Conservation (phyloP, 768 basidiomycete genomes). For the Termitomyces sp. region DNA sequence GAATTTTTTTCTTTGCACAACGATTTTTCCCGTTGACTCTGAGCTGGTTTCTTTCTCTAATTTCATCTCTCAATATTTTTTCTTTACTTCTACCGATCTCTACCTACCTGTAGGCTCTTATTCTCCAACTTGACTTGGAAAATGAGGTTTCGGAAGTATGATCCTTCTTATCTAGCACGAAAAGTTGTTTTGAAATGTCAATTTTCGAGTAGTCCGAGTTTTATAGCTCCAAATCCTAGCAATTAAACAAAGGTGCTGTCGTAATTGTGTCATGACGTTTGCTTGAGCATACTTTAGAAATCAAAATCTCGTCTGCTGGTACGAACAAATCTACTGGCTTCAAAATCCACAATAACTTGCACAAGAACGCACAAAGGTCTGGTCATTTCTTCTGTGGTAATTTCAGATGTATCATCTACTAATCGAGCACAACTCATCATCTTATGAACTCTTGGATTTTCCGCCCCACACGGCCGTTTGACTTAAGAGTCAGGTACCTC, state of each 20-base stretch:
- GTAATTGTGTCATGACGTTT: too few species aligned
- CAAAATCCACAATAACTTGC: conserved; percentile 83
- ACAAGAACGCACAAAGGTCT: conserved; percentile 88
- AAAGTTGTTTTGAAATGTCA: neutral
- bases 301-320: too few species aligned
- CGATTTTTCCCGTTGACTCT: neutral
- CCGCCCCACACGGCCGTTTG: conserved; percentile 95
- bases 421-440: conserved; percentile 57
- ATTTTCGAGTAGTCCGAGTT: neutral
- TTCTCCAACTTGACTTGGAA: too few species aligned
- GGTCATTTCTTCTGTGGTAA: conserved; percentile 32
- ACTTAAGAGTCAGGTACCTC: conserved; percentile 88
- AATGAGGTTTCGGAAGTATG: too few species aligned
- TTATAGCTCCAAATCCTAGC: too few species aligned
- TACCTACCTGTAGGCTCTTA: neutral
- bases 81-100: neutral
- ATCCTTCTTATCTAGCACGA: too few species aligned
- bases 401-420: neutral
- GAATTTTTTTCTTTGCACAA: neutral
- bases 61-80: neutral
- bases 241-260: too few species aligned
- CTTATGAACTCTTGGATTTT: conserved; percentile 84
- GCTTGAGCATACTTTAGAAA: too few species aligned
- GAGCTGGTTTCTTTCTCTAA: neutral
- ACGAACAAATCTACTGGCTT: conserved; percentile 71